Evolutionary conservation across 441 rosid genomes (phyloP).

Genomic region (Adansonia rubrostipa): DNA sequence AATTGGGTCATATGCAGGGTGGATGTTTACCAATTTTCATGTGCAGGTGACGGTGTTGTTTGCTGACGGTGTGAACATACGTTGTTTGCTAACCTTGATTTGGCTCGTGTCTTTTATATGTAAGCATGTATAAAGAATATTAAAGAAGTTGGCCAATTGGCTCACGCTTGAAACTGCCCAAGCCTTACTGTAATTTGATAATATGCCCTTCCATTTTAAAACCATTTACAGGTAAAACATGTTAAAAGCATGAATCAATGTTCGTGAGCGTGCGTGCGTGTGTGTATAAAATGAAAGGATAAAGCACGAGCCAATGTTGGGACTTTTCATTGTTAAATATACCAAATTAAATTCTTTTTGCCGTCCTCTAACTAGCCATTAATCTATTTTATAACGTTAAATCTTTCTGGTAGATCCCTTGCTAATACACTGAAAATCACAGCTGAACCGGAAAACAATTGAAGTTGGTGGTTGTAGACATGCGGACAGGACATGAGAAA

Average conservation of each 20-base stretch:
- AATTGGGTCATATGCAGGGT: too few species aligned
- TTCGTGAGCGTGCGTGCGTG: not conserved
- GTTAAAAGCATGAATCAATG: not conserved
- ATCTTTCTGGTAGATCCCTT: not conserved
- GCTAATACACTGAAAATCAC: not conserved
- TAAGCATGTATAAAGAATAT: too few species aligned
- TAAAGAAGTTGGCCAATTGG: not conserved
- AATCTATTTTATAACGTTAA: not conserved
- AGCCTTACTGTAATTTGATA: not conserved
- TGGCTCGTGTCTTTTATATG: too few species aligned
- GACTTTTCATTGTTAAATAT: not conserved
- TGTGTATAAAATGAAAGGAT: not conserved
- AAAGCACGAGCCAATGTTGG: not conserved
- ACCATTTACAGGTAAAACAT: not conserved
- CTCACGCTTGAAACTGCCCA: not conserved
- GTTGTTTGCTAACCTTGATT: too few species aligned
- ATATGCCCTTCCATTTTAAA: not conserved
- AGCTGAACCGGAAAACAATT: not conserved
- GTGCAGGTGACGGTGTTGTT: too few species aligned
- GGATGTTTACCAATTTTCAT: too few species aligned
- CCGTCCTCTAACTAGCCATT: not conserved
- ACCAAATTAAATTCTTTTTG: not conserved
- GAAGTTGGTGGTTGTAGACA: slow-evolving; percentile 36
- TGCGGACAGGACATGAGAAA: slow-evolving; percentile 15
- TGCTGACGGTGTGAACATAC: too few species aligned